Base-by-base conservation (phyloP, 1,139 yeast species). In the Meyerozyma smithsonii region DNA sequence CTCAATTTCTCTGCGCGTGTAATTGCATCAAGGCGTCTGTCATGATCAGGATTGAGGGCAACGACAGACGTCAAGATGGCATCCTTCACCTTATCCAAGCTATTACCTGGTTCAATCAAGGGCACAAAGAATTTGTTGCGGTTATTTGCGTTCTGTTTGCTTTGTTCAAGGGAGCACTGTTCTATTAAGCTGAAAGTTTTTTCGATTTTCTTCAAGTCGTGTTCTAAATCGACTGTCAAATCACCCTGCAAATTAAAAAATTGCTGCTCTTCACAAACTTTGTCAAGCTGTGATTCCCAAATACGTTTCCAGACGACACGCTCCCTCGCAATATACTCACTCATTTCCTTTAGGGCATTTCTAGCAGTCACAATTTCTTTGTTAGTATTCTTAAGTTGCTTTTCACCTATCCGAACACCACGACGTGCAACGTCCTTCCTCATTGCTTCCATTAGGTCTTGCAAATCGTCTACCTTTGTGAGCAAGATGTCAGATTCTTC, bases 241-340 rank as follows among this genome's bases (percentile, higher is more conserved):
- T 87, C 96, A 52, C 87, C 96, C 58, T 92, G 97, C 24, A 89
- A 72, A 46, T 86, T 85, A 62, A 90, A 79, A 56, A 88, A 88
- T 50, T 90, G 95, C 58, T 92, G 97, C 54, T 90, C 97, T 51
- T 88, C 96, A 46, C 96, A 85, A 17, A 92, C 94, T 35, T 83
- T 82, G 48, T 88, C 95, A 44, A 92, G 72, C 54, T 90, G 97
- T 5, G 83, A 69, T 58, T 90, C 96, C 97, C 98, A 92, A 20
- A 88, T 82, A 50, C 79, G 80, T 56, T 88, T 86, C 96, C 97
- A 89, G 30, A 80, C 80, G 4, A 89, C 82, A 49, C 84, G 84
- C 54, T 89, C 97, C 10, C 69, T 69, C 1, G 62, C 53, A 34
- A 94, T 82, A 52, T 78, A 89, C 6, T 62, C 64, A n/a, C 74